A percentile compares a stretch with the other conserved stretches of the same genome.
Evolutionary conservation across 2,329 filamentous ascomycete species (phyloP).

Genomic region (Fusarium abutilonis): DNA sequence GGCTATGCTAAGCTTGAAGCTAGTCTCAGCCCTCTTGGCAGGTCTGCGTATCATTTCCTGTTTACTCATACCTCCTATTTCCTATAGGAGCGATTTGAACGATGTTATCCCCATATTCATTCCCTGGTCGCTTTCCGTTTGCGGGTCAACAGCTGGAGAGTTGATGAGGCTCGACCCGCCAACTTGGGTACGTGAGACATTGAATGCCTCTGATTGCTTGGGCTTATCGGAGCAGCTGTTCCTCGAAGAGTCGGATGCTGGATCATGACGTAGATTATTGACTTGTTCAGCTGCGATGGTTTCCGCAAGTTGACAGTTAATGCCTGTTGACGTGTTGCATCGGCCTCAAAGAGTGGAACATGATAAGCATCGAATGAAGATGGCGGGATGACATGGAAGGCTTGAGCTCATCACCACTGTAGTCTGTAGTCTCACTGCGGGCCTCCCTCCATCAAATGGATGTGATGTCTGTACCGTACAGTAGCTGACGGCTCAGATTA

Average conservation of each 20-base stretch:
- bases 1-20: conserved; percentile 5
- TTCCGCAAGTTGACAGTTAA: not conserved
- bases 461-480: not conserved
- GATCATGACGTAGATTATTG: conserved; percentile 22
- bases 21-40: conserved; percentile 27
- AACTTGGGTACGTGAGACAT: conserved; percentile 19
- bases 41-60: conserved; percentile 22
- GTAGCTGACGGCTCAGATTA: not conserved
- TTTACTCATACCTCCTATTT: conserved; percentile 1
- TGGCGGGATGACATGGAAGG: conserved; percentile 38
- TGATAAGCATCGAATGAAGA: conserved; percentile 24
- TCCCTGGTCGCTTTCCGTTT: conserved; percentile 7
- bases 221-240: conserved; percentile 8
- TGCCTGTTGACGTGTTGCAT: conserved; percentile 12
- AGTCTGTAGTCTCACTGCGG: not conserved
- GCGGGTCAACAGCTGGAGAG: conserved; percentile 10
- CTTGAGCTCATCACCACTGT: conserved; percentile 23
- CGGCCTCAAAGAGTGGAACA: conserved; percentile 11
- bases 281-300: conserved; percentile 24
- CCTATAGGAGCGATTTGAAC: conserved; percentile 16
- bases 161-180: conserved; percentile 21
- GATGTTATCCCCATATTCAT: conserved; percentile 13
- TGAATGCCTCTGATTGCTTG: not conserved
- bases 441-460: not conserved
- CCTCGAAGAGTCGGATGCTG: not conserved